phyloP scores from a whole-genome alignment of 495 filamentous ascomycete genomes.

The Hypomontagnella monticulosa region DNA sequence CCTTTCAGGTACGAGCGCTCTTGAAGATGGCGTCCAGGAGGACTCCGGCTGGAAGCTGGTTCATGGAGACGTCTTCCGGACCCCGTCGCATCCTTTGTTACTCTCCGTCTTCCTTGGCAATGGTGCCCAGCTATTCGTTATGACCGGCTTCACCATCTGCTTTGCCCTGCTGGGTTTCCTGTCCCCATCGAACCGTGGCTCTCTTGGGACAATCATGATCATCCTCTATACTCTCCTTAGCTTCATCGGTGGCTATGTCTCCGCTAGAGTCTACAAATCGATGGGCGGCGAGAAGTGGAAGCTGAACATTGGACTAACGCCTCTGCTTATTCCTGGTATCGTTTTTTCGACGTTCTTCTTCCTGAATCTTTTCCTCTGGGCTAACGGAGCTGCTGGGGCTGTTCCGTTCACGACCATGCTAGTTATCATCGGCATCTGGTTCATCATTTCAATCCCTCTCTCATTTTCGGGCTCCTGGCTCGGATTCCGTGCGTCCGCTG shows the following conservation, averaged over 20 bases:
- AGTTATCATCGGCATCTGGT: constrained; percentile 92
- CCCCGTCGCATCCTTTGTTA: constrained; percentile 81
- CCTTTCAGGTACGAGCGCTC: constrained; percentile 73
- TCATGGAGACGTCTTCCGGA: constrained; percentile 95
- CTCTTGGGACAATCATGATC: constrained; percentile 89
- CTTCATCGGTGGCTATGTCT: constrained; percentile 91
- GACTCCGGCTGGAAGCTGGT: constrained; percentile 99
- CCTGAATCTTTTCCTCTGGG: constrained; percentile 96
- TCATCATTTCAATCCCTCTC: constrained; percentile 91
- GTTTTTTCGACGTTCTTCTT: constrained; percentile 92
- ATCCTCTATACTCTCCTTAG: constrained; percentile 92
- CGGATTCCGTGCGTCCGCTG: constrained; percentile 73
- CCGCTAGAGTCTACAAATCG: constrained; percentile 88
- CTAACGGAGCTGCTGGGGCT: constrained; percentile 85
- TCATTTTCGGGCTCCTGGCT: constrained; percentile 92
- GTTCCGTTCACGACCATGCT: constrained; percentile 98
- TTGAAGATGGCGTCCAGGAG: constrained; percentile 95
- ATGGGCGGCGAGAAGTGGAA: constrained; percentile 95
- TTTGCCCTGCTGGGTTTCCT: constrained; percentile 95
- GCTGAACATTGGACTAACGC: constrained; percentile 88
- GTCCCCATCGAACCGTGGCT: constrained; percentile 93
- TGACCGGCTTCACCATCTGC: constrained; percentile 92
- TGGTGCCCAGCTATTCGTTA: constrained; percentile 95
- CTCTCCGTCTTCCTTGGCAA: constrained; percentile 91
- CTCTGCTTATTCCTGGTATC: constrained; percentile 82